Evolutionary conservation across 1,139 yeast species (phyloP), one percentile per base, ranked within the genome.

Genomic region (Saccharomyces hybrid): DNA sequence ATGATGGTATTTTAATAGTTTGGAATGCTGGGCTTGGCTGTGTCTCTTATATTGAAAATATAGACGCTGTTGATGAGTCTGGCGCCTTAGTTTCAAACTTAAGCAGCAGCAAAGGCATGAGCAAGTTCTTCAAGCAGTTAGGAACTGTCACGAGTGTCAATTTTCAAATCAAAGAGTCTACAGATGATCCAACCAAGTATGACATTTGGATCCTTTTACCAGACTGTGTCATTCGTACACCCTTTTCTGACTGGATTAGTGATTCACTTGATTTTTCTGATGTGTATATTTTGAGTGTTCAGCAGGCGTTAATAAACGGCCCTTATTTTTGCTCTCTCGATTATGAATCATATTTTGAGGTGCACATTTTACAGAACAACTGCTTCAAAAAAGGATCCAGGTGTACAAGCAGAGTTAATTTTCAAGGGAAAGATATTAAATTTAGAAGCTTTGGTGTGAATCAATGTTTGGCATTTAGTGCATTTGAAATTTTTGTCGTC

Each of bases 11-110:
- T 9, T 46, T 63, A 2, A 46, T 63, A 3, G 28, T 62, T 8
- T 63, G 67, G 67, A 60, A 59, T 48, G n/a, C 31, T 5, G 27
- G 34, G 4, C 53, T 38, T 2, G 26, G 44, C 13, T 6, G 11
- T 9, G 11, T 19, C n/a, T 38, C 44, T 6, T 38, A 9, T 19
- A 38, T 38, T 4, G 6, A 38, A 19, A 11, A 38, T 6, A 6
- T 38, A 19, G 44, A 38, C 5, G 25, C n/a, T 5, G 6, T 38
- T 19, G 23, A 11, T 38, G 44, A 38, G 5, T 8, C n/a, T 16
- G 11, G 11, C 26, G 3, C 13, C 7, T 6, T 25, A 9, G 5
- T 9, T 14, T 19, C 13, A 38, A 13, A 11, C n/a, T 38, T 38
- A 38, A 38, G 5, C n/a, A 11, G 11, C 11, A 19, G 44, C 14